Conservation (phyloP, 768 basidiomycete species). For the Melanogaster broomeanus region DNA sequence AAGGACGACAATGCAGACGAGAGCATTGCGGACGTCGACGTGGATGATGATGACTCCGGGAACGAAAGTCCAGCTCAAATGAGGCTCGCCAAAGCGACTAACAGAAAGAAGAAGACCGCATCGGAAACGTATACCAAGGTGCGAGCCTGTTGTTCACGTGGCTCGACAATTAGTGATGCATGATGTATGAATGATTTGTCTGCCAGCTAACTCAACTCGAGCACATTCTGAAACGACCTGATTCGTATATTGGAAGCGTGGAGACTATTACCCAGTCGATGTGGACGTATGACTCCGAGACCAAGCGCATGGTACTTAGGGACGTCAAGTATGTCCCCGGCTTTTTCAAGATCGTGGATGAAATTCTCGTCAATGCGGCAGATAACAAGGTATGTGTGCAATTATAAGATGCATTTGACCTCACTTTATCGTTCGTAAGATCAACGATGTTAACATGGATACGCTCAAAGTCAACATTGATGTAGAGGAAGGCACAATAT, state of each 20-base stretch:
- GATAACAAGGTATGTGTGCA: constrained; percentile 87
- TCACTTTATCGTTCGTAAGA: constrained; percentile 46
- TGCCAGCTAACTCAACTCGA: constrained; percentile 89
- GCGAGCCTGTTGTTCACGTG: constrained; percentile 12
- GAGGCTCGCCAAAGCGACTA: constrained; percentile 28
- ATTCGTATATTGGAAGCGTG: constrained; percentile 96
- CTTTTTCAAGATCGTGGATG: constrained; percentile 99
- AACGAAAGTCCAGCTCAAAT: constrained; percentile 37
- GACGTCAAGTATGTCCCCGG: constrained; percentile 93
- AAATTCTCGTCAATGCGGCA: constrained; percentile 98
- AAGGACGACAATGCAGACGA: constrained; percentile 64
- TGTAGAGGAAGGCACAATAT: constrained; percentile 80
- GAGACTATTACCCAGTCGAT: constrained; percentile 84
- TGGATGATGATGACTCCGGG: constrained; percentile 37
- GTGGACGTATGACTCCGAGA: constrained; percentile 91
- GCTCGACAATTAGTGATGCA: background rate
- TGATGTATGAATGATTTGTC: constrained; percentile 3
- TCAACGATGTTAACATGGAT: constrained; percentile 92
- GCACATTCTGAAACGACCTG: constrained; percentile 89
- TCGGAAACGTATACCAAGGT: constrained; percentile 93
- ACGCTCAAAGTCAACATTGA: constrained; percentile 87
- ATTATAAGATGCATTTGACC: background rate
- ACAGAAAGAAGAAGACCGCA: constrained; percentile 79
- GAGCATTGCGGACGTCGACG: constrained; percentile 44
- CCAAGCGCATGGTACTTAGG: constrained; percentile 79